Conservation (phyloP, 2,329 filamentous ascomycete genomes). For the Fusarium burgessii region DNA sequence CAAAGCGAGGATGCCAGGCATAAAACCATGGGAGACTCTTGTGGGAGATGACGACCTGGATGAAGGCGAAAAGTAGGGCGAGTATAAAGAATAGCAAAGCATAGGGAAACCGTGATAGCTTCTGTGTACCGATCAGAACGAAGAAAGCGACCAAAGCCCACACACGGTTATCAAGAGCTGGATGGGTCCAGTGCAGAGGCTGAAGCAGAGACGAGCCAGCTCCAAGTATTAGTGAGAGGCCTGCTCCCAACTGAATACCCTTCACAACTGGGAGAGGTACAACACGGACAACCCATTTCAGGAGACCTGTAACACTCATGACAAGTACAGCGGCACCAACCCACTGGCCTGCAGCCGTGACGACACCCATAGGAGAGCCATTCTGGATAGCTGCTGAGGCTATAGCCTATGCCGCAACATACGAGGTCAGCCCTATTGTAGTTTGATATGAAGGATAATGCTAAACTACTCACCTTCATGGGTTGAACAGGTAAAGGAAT, state of each 20-base stretch:
- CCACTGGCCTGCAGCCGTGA: constrained; percentile 82
- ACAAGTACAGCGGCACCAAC: constrained; percentile 80
- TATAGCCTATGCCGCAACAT: constrained; percentile 70
- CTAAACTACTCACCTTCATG: constrained; percentile 67
- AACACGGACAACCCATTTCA: constrained; percentile 77
- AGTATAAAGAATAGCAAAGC: constrained; percentile 78
- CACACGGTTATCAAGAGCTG: constrained; percentile 80
- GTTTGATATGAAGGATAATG: not conserved
- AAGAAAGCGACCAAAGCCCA: constrained; percentile 82
- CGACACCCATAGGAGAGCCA: constrained; percentile 61
- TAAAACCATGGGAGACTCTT: constrained; percentile 63
- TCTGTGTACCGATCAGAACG: constrained; percentile 75
- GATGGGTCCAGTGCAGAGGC: constrained; percentile 74
- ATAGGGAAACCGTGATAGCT: constrained; percentile 77
- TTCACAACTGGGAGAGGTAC: constrained; percentile 91
- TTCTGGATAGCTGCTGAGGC: constrained; percentile 88
- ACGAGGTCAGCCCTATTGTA: constrained; percentile 1
- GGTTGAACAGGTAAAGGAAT: constrained; percentile 93
- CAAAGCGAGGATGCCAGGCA: constrained; percentile 69
- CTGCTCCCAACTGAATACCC: constrained; percentile 93
- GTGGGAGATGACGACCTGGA: constrained; percentile 51
- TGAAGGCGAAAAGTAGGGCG: constrained; percentile 73
- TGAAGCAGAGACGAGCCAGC: constrained; percentile 77
- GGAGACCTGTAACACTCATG: constrained; percentile 82
- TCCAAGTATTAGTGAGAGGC: constrained; percentile 83